phyloP scores from a whole-genome alignment of 2,329 filamentous ascomycete genomes.

The Aspergillus novofumigatus region DNA sequence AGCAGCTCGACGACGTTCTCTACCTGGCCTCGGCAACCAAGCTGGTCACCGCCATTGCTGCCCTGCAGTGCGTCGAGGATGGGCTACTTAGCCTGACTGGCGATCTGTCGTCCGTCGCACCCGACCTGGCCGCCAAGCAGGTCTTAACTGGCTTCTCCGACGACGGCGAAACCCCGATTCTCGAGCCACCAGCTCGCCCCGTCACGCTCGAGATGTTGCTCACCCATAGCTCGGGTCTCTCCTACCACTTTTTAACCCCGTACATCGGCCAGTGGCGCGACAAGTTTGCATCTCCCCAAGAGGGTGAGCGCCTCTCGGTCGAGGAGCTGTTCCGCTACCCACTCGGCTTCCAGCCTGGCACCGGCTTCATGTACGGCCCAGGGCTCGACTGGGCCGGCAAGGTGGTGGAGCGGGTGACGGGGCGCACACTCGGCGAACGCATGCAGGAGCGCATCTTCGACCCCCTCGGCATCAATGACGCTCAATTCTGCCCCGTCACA shows the following conservation, averaged over 20 bases:
- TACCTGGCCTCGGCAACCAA: slow-evolving; percentile 34
- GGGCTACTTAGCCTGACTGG: slow-evolving; percentile 46
- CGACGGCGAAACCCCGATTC: slow-evolving; percentile 27
- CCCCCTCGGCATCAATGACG: slow-evolving; percentile 42
- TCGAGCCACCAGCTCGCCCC: slow-evolving; percentile 29
- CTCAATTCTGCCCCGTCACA: slow-evolving; percentile 39
- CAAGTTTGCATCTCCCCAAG: slow-evolving; percentile 21
- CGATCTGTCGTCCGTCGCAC: slow-evolving; percentile 44
- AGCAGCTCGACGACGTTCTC: slow-evolving; percentile 24
- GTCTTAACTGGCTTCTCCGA: slow-evolving; percentile 48
- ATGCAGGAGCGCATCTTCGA: slow-evolving; percentile 45
- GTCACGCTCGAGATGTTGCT: slow-evolving; percentile 53
- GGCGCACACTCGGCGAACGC: slow-evolving; percentile 40
- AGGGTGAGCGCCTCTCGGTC: slow-evolving; percentile 29
- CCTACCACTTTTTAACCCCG: slow-evolving; percentile 44
- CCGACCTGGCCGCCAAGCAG: slow-evolving; percentile 46
- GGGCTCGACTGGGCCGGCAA: slow-evolving; percentile 53
- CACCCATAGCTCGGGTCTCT: slow-evolving; percentile 48
- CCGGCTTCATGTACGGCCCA: slow-evolving; percentile 49
- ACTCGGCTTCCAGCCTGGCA: slow-evolving; percentile 50
- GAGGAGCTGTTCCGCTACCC: slow-evolving; percentile 44
- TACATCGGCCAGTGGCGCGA: slow-evolving; percentile 33
- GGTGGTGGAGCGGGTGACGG: slow-evolving; percentile 48
- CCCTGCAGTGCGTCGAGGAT: slow-evolving; percentile 53
- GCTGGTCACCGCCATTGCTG: slow-evolving; percentile 50